Base-by-base conservation (phyloP, 2,329 filamentous ascomycete species). In the Lecanicillium sp. region DNA sequence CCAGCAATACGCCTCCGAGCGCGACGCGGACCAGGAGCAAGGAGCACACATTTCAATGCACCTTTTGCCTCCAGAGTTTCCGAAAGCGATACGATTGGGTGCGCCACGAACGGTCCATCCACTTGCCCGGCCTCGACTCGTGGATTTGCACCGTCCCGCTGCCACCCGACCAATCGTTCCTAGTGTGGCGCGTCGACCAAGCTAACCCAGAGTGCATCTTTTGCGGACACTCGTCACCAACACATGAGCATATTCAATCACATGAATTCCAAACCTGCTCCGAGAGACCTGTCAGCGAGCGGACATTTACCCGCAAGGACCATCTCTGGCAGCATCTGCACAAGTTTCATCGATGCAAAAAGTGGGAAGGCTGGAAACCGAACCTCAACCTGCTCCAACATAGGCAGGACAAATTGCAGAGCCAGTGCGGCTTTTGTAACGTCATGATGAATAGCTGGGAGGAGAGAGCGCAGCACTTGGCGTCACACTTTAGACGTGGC, bases 121-220 rank as follows among this genome's bases (percentile, higher is more conserved):
- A 74, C 44, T 50, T 71, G 2, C 56, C 68, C 4, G 56, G 57
- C 0, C 56, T 60, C 5, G 55, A 59, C 28, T 57, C 54, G 0
- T 75, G 66, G 68, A 64, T 77, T 5, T 80, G 76, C 46, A 65
- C 66, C 0, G 62, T 59, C 2, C 60, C 61, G 4, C 42, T 60
- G 4, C 46, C 52, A 1, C 40, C 49, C 2, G 49, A 51, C n/a
- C 53, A 61, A 38, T 50, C 74, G 0, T 55, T 67, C 2, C 61
- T 70, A 0, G 63, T 73, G 3, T 67, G 74, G 45, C 64, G 72
- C 4, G 64, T 72, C 31, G 59, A 62, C 13, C 64, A 69, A 14
- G 65, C 61, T 5, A 58, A 61, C 9, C 57, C 62, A 0, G 55
- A 62, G 17, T 67, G 64, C 41, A 46, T 61, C 15, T 65, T 66